Evolutionary conservation across 2,329 filamentous ascomycete genomes (phyloP), one percentile per base, ranked within the genome.

Genomic region (Sordariomycetes sp.): DNA sequence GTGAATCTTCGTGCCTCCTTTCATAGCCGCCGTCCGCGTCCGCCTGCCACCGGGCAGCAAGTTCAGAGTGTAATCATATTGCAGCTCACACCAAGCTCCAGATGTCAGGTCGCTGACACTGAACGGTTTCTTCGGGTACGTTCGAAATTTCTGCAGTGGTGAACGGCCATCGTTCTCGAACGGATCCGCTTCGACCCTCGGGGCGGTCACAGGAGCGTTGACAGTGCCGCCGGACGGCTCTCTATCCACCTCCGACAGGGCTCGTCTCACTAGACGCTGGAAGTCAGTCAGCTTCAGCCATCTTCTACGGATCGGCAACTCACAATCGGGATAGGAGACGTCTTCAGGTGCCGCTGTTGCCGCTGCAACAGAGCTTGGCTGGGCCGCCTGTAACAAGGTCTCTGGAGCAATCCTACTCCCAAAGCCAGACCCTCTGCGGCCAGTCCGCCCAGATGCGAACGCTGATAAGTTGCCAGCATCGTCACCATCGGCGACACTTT

Each of bases 81-180:
- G 88, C 39, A 96, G 57, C 57, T 98, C 90, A 55, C 92, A 98
- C 92, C 92, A 98, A 7, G 88, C 81, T 3, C 88, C 88, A 2
- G 86, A 82, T 1, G 88, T 77, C 17, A 96, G 62, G 55, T 98
- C 92, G 3, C 85, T 87, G 2, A 96, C 92, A 0, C 84, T 86
- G 7, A 96, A 69, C 0, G 84, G 77, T 51, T 86, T 90, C 49
- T 71, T 80, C 0, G 86, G 86, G 36, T 72, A 79, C 2, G 76
- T 77, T 24, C 88, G 80, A 47, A 94, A 94, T 21, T 82, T 76
- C 41, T 86, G 71, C 3, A 95, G 61, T 0, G 87, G 88, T 2
- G 70, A 66, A 15, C 54, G 57, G 3, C 44, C 49, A 33, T 66
- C 62, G 8, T 54, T 42, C 9, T 53, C 42, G 16, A 44, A 41